Evolutionary conservation across 805 yeast genomes (phyloP).

Genomic region (Candida mattraensis): DNA sequence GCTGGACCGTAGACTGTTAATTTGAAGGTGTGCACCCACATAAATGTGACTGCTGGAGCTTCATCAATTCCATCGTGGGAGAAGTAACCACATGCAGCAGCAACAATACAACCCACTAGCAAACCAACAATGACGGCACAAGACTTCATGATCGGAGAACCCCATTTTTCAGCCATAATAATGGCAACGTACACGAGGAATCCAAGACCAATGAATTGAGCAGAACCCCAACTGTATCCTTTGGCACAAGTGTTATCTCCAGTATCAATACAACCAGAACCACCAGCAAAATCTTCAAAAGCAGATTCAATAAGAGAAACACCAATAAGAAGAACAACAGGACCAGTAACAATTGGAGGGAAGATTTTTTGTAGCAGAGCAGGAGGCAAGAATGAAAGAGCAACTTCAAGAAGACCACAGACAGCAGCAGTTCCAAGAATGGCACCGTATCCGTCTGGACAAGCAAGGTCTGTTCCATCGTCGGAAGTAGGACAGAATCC

Average conservation of each 20-base stretch:
- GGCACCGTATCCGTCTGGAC: slow-evolving; percentile 92
- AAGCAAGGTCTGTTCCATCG: slow-evolving; percentile 68
- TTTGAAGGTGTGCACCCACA: slow-evolving; percentile 86
- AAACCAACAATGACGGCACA: slow-evolving; percentile 89
- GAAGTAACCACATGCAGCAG: slow-evolving; percentile 88
- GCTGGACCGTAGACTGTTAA: slow-evolving; percentile 79
- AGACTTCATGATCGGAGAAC: slow-evolving; percentile 92
- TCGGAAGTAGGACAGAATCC: slow-evolving; percentile 66
- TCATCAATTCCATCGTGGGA: slow-evolving; percentile 51
- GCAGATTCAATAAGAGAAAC: slow-evolving; percentile 67
- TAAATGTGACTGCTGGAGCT: slow-evolving; percentile 81
- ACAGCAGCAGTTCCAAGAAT: slow-evolving; percentile 76
- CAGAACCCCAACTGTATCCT: slow-evolving; percentile 74
- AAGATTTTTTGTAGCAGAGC: slow-evolving; percentile 65
- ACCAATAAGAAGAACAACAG: slow-evolving; percentile 87
- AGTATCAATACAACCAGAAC: slow-evolving; percentile 54
- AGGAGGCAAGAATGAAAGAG: slow-evolving; percentile 77
- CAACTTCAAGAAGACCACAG: slow-evolving; percentile 74
- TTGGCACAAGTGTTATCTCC: slow-evolving; percentile 51
- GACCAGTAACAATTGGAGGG: slow-evolving; percentile 92
- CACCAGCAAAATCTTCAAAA: slow-evolving; percentile 86
- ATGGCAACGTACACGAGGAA: slow-evolving; percentile 77
- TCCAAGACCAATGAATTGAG: slow-evolving; percentile 83
- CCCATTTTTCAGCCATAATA: slow-evolving; percentile 78
- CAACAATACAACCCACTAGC: slow-evolving; percentile 86